phyloP scores from a whole-genome alignment of 2,329 filamentous ascomycete species.

The Penicillium sp. region DNA sequence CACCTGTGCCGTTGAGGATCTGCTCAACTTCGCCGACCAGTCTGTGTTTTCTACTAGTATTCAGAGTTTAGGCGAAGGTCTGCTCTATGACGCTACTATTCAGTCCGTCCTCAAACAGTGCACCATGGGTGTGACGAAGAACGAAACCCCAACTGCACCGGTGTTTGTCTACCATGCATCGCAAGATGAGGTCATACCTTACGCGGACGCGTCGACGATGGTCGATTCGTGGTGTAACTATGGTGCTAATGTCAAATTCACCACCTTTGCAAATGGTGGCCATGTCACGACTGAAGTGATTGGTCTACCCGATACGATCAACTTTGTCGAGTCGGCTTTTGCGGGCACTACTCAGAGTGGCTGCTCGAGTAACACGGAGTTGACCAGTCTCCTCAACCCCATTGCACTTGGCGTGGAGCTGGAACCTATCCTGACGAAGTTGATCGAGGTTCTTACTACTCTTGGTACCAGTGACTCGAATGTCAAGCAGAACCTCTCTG shows the following conservation, averaged over 20 bases:
- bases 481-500: slow-evolving; percentile 14
- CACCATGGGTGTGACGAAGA: slow-evolving; percentile 18
- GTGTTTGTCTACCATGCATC: slow-evolving; percentile 29
- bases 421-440: slow-evolving; percentile 23
- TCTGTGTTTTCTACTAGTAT: slow-evolving; percentile 24
- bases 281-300: slow-evolving; percentile 27
- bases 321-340: slow-evolving; percentile 27
- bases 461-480: slow-evolving; percentile 20
- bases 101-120: slow-evolving; percentile 16
- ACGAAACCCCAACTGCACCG: slow-evolving; percentile 26
- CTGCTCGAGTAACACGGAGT: slow-evolving; percentile 22
- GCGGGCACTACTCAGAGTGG: slow-evolving; percentile 20
- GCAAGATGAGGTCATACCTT: slow-evolving; percentile 28
- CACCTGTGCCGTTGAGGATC: slow-evolving; percentile 18
- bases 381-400: slow-evolving; percentile 20
- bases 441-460: slow-evolving; percentile 18
- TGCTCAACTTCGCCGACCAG: slow-evolving; percentile 17
- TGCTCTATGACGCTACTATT: slow-evolving; percentile 17
- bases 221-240: slow-evolving; percentile 25
- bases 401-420: slow-evolving; percentile 22
- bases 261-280: slow-evolving; percentile 23
- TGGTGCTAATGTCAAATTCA: slow-evolving; percentile 26
- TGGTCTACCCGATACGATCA: slow-evolving; percentile 18
- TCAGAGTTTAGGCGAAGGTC: slow-evolving; percentile 19
- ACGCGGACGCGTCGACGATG: slow-evolving; percentile 17